Percentiles rank a stretch among this genome's conserved stretches.
phyloP scores from a whole-genome alignment of 2,329 filamentous ascomycete genomes.

The Ceratocystis alfenasii region DNA sequence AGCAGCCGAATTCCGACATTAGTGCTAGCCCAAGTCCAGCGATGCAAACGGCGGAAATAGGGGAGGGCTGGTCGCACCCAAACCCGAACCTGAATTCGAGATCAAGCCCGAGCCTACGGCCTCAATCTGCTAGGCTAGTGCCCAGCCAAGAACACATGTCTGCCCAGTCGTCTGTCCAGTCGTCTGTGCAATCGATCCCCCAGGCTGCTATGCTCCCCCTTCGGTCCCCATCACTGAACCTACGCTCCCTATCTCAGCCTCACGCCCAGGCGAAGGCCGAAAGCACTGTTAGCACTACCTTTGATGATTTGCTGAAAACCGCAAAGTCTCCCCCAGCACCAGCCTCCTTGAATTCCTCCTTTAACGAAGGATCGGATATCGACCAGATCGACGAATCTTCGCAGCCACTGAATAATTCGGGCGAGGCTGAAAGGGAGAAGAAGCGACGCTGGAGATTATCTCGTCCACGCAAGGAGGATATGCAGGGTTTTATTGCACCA shows the following conservation, averaged over 20 bases:
- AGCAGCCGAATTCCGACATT: background rate
- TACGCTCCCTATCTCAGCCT: background rate
- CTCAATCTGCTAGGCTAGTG: background rate
- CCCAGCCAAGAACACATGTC: background rate
- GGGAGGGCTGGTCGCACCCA: background rate
- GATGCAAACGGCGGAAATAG: background rate
- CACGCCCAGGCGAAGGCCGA: background rate
- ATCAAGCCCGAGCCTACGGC: background rate
- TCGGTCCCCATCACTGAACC: background rate
- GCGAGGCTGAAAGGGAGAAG: slow-evolving; percentile 45
- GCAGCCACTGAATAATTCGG: slow-evolving; percentile 17
- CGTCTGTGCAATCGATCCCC: background rate
- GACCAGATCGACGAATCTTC: slow-evolving; percentile 55
- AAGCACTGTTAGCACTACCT: slow-evolving; percentile 18
- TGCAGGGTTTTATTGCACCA: slow-evolving; percentile 33
- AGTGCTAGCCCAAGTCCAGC: background rate
- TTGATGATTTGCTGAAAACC: slow-evolving; percentile 42
- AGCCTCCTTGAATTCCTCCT: slow-evolving; percentile 62
- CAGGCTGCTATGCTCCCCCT: background rate
- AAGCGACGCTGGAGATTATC: slow-evolving; percentile 63
- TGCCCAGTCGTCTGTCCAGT: background rate
- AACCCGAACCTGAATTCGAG: background rate
- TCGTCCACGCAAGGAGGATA: slow-evolving; percentile 44
- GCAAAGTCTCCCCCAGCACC: slow-evolving; percentile 62
- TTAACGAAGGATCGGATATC: slow-evolving; percentile 70